Evolutionary conservation across 2,329 filamentous ascomycete species (phyloP), one percentile per base, ranked within the genome.

Genomic region (Aphanoascus verrucosus): DNA sequence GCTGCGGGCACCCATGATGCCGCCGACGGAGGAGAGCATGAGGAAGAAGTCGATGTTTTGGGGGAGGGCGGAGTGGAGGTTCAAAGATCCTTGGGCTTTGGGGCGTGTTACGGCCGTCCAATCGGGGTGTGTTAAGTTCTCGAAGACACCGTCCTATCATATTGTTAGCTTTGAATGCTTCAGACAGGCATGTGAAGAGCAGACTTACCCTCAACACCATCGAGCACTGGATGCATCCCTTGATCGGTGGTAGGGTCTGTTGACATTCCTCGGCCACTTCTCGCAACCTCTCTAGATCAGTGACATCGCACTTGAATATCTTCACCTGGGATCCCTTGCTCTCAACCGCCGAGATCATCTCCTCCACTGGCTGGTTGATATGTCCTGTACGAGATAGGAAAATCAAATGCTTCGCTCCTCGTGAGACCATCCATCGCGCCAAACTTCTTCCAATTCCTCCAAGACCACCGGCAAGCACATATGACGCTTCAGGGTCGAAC

Each of bases 1-100:
- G 2, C 71, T 69, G 5, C 67, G 58, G 49, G 74, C 74, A 3
- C 76, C 75, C 5, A 74, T 62, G 12, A 77, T 61, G 1, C 69
- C 69, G 32, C 70, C 67, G 1, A 68, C 59, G 0, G 72, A 74
- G 0, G 70, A 72, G 1, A 73, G 60, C 57, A 70, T 65, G 47
- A 72, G 57, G 54, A 74, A 74, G 60, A 74, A 74, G 48, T 71
- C 68, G 14, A 74, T 60, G 41, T 67, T 55, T 1, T 44, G 31
- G 5, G 60, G 62, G 20, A 69, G 54, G 11, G 56, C 19, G 14
- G 57, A 43, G 53, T 71, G 65, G 11, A 73, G 59, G 49, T 71
- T 70, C 59, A 64, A 64, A 2, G 65, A 65, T 2, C 67, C 71
- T 14, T 64, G 53, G 4, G 72, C 65, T 55, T 77, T 77, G 1